Evolutionary conservation across 2,329 filamentous ascomycete species (phyloP).

Genomic region (Alternaria sp.): DNA sequence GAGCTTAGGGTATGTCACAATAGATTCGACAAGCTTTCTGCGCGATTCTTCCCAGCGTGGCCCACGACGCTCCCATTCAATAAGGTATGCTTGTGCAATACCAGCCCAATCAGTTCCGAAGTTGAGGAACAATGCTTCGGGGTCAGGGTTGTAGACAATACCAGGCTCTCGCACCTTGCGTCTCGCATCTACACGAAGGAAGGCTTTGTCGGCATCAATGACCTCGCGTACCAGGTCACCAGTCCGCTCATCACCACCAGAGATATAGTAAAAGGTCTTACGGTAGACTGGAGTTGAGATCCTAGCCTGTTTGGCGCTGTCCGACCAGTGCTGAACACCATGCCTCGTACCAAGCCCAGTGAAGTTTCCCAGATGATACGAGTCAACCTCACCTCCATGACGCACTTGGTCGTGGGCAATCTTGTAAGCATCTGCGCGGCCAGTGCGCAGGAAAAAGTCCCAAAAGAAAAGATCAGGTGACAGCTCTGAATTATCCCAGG

Average conservation of each 20-base stretch:
- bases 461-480: constrained; percentile 70
- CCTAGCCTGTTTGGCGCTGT: constrained; percentile 69
- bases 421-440: constrained; percentile 64
- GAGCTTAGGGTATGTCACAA: constrained; percentile 62
- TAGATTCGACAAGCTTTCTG: constrained; percentile 59
- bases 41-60: constrained; percentile 62
- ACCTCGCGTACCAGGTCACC: constrained; percentile 63
- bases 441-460: constrained; percentile 68
- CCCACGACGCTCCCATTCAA: constrained; percentile 67
- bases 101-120: constrained; percentile 68
- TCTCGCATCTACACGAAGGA: constrained; percentile 63
- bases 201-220: constrained; percentile 63
- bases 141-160: constrained; percentile 56
- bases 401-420: constrained; percentile 67
- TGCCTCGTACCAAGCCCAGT: constrained; percentile 69
- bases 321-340: constrained; percentile 68
- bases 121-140: constrained; percentile 57
- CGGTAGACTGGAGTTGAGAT: constrained; percentile 67
- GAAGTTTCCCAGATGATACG: constrained; percentile 66
- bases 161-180: constrained; percentile 66
- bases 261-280: constrained; percentile 65
- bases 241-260: constrained; percentile 64
- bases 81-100: constrained; percentile 65
- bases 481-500: constrained; percentile 71
- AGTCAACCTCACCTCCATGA: constrained; percentile 69